phyloP scores from a whole-genome alignment of 139 green algal genomes.

The Closterium sp. region DNA sequence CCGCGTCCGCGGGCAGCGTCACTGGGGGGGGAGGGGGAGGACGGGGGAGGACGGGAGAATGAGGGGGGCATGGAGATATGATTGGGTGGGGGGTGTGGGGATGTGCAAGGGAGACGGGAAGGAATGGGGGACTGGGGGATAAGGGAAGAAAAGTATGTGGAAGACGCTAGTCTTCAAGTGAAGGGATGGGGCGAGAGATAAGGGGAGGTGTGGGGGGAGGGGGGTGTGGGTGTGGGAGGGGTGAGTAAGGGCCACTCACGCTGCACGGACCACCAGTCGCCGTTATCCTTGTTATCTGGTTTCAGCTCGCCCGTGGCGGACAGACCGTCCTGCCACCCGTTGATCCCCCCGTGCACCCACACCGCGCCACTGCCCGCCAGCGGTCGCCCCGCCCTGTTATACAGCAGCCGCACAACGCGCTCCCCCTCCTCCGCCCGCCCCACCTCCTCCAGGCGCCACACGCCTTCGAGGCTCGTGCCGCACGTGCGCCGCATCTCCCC shows the following conservation, averaged over 20 bases:
- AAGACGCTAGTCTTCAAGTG: too few species aligned
- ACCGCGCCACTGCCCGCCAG: slow-evolving; percentile 22
- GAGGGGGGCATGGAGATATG: background rate
- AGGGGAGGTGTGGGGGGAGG: too few species aligned
- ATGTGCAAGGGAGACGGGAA: too few species aligned
- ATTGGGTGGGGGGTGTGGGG: background rate
- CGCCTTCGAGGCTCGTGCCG: background rate
- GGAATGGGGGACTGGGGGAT: too few species aligned
- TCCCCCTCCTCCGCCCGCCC: background rate
- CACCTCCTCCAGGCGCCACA: slow-evolving; percentile 34
- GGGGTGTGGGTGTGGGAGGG: too few species aligned
- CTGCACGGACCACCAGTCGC: slow-evolving; percentile 42
- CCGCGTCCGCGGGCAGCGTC: slow-evolving; percentile 28
- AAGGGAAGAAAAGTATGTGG: background rate
- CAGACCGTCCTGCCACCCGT: slow-evolving; percentile 33
- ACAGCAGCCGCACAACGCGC: slow-evolving; percentile 15
- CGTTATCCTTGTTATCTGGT: slow-evolving; percentile 11
- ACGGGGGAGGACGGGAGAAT: background rate
- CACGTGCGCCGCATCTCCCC: background rate
- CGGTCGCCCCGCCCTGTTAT: slow-evolving; percentile 39
- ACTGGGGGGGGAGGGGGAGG: slow-evolving; percentile 6
- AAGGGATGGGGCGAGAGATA: background rate
- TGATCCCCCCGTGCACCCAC: slow-evolving; percentile 36
- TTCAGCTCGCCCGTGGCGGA: slow-evolving; percentile 23
- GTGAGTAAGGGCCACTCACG: too few species aligned